phyloP scores from a whole-genome alignment of 2,329 filamentous ascomycete genomes.

The Phaeoacremonium minimum region DNA sequence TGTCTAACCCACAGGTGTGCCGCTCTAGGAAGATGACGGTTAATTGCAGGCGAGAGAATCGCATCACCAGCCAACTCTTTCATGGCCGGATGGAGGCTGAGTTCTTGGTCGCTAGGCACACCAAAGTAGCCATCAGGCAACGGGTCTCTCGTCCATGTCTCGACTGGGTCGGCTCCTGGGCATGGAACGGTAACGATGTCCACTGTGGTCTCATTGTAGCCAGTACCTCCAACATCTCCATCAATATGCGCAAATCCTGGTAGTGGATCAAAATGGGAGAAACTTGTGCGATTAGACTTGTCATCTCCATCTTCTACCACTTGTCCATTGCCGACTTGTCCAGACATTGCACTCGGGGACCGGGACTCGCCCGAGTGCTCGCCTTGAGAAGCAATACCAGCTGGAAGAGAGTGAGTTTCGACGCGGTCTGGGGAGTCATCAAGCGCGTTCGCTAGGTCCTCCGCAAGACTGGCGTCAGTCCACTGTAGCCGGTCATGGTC shows the following conservation, averaged over 20 bases:
- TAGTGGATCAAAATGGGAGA: conserved; percentile 23
- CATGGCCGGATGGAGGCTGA: conserved; percentile 19
- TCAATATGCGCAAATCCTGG: conserved; percentile 36
- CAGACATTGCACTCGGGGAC: no score
- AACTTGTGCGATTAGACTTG: conserved; percentile 14
- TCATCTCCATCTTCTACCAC: no score
- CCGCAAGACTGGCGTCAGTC: no score
- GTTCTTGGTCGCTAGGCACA: conserved; percentile 19
- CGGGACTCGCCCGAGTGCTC: no score
- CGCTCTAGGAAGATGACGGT: conserved; percentile 22
- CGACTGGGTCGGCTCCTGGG: conserved; percentile 45
- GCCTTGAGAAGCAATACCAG: no score
- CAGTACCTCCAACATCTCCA: conserved; percentile 33
- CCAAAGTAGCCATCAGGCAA: conserved; percentile 43
- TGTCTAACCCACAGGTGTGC: conserved; percentile 48
- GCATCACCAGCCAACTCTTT: conserved; percentile 23
- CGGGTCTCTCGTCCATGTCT: conserved; percentile 48
- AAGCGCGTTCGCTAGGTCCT: no score
- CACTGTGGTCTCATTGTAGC: conserved; percentile 49
- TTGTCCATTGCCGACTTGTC: no score
- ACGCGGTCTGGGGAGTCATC: no score
- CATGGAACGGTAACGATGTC: conserved; percentile 52
- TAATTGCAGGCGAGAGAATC: conserved; percentile 25
- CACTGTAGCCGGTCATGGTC: no score
- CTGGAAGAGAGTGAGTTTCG: no score